These are phyloP conservation scores for Blastobotrys americana DNA, from an alignment of 805 yeast species.

Conservation along the genomic window DNA sequence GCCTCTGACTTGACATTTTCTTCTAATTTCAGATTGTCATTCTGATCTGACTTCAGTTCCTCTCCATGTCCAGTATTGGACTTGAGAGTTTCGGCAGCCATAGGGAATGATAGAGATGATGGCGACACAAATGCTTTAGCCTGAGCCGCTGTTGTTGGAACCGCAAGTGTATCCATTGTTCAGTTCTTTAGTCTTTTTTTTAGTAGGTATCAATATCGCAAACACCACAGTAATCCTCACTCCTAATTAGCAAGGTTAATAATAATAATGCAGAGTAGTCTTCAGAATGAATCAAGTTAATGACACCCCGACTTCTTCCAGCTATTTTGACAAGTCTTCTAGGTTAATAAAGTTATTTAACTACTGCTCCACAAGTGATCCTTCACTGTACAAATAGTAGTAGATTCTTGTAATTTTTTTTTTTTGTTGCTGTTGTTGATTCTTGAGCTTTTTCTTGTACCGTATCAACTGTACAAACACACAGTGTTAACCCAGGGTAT, in stretches of 20 bases:
- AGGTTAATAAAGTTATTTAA: no score
- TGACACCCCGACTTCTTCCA: slow-evolving; percentile 26
- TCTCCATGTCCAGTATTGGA: slow-evolving; percentile 9
- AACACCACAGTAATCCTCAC: no score
- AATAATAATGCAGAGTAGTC: no score
- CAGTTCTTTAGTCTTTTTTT: slow-evolving; percentile 5
- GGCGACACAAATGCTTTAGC: slow-evolving; percentile 68
- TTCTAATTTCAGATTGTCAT: slow-evolving; percentile 8
- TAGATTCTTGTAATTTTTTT: no score
- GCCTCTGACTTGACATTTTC: slow-evolving; percentile 18
- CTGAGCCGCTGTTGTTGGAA: slow-evolving; percentile 71
- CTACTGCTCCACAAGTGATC: no score
- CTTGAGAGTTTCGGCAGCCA: slow-evolving; percentile 36
- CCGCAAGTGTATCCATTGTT: slow-evolving; percentile 61
- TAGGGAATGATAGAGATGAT: slow-evolving; percentile 57
- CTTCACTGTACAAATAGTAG: no score
- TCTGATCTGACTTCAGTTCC: slow-evolving; percentile 9
- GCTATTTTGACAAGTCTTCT: no score
- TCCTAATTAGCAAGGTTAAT: no score
- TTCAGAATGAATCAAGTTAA: slow-evolving; percentile 24
- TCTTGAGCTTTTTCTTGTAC: background rate
- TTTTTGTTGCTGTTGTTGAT: background rate
- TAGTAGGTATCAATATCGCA: slow-evolving; percentile 1
- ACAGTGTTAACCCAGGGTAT: background rate
- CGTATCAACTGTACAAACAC: background rate